phyloP scores from a whole-genome alignment of 208 protist genomes.

The Angomonas ambiguus region DNA sequence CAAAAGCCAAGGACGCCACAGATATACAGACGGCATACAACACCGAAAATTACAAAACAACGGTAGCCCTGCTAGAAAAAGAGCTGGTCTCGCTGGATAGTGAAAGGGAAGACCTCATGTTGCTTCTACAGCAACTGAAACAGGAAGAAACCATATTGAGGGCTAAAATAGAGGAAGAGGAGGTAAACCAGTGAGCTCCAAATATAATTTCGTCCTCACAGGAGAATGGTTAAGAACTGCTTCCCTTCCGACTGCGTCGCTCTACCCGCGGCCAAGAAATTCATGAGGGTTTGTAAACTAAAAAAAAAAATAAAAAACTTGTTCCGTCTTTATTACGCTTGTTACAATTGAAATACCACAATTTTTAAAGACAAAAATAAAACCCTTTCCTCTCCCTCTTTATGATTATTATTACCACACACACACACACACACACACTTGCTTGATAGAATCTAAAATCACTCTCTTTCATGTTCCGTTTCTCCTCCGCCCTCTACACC shows the following conservation, averaged over 20 bases:
- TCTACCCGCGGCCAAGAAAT: no score
- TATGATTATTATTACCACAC: neutral
- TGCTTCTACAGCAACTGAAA: constrained; percentile 15
- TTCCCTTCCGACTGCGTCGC: no score
- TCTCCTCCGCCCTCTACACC: neutral
- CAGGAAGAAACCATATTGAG: neutral
- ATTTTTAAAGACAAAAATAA: neutral
- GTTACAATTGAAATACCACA: neutral
- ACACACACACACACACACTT: no score
- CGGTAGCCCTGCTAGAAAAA: constrained; percentile 7
- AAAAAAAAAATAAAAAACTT: constrained; percentile 8
- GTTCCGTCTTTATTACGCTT: neutral
- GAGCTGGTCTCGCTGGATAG: constrained; percentile 45
- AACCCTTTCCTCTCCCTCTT: neutral
- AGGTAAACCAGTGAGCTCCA: neutral
- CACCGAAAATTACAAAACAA: neutral
- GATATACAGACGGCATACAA: neutral
- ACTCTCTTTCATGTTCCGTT: constrained; percentile 18
- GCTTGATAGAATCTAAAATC: no score
- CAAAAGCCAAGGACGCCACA: neutral
- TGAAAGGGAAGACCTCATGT: constrained; percentile 32
- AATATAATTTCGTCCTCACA: constrained; percentile 1
- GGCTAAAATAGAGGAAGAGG: neutral
- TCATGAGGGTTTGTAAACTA: constrained; percentile 1
- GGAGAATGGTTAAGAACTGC: no score